phyloP scores from a whole-genome alignment of 768 basidiomycete species.

The Boletus rufocinnamomeus region DNA sequence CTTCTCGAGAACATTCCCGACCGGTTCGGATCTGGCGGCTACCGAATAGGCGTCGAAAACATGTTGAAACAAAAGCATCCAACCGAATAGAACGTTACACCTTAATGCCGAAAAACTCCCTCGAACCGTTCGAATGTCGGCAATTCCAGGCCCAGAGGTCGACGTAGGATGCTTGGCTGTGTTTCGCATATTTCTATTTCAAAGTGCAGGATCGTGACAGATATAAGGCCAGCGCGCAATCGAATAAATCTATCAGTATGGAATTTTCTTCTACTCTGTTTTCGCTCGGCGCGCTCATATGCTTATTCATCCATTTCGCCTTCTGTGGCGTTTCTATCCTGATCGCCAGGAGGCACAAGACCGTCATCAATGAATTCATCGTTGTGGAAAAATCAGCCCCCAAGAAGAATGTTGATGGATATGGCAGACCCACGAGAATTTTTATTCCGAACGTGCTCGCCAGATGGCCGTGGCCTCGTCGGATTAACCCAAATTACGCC shows the following conservation, averaged over 20 bases:
- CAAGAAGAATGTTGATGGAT: too few relatives aligned
- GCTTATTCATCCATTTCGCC: background rate
- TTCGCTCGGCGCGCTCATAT: background rate
- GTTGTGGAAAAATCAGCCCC: background rate
- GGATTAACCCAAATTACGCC: conserved; percentile 3
- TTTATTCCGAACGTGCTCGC: conserved; percentile 19
- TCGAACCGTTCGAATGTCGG: background rate
- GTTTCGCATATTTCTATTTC: background rate
- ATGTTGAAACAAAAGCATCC: background rate
- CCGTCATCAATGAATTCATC: too few relatives aligned
- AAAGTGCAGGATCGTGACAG: background rate
- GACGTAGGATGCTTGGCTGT: background rate
- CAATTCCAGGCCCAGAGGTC: background rate
- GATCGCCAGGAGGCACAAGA: background rate
- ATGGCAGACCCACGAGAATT: background rate
- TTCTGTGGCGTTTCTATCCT: background rate
- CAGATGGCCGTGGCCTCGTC: conserved; percentile 20
- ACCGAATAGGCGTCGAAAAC: too few relatives aligned
- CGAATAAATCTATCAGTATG: background rate
- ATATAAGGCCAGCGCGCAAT: conserved; percentile 1
- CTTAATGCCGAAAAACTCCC: background rate
- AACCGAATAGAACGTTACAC: background rate
- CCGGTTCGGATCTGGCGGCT: too few relatives aligned
- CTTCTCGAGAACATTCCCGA: too few relatives aligned
- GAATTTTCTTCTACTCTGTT: background rate